phyloP scores from a whole-genome alignment of 768 basidiomycete species.

The Collybiopsis luxurians region DNA sequence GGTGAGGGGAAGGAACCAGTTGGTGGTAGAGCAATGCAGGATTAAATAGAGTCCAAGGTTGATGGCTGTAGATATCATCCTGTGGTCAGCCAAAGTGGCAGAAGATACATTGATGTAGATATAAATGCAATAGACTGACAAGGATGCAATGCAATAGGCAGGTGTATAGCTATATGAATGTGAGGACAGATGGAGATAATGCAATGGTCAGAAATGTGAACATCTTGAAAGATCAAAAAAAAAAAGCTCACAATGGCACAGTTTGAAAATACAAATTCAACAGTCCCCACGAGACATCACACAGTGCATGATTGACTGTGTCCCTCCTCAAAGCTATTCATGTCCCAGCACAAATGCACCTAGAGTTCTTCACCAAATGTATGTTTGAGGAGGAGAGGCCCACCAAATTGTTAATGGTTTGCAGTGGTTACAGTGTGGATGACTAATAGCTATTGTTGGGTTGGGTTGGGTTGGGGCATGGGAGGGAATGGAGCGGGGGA shows the following conservation, averaged over 20 bases:
- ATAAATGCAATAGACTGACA: too few relatives aligned
- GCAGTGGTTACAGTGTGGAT: conserved; percentile 65
- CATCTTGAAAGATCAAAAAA: conserved; percentile 1
- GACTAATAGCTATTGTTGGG: not conserved
- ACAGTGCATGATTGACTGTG: too few relatives aligned
- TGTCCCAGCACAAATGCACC: conserved; percentile 36
- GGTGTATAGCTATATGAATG: too few relatives aligned
- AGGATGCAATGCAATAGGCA: too few relatives aligned
- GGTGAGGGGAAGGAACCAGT: conserved; percentile 61
- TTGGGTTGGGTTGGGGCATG: too few relatives aligned
- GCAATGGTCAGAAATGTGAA: too few relatives aligned
- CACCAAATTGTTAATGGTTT: conserved; percentile 57
- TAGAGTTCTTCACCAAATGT: too few relatives aligned
- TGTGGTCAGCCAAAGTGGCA: conserved; percentile 14
- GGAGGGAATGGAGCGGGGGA: not conserved
- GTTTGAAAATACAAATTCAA: conserved; percentile 39
- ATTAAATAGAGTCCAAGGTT: conserved; percentile 55
- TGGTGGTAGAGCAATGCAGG: conserved; percentile 36
- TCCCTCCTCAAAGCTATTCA: conserved; percentile 24
- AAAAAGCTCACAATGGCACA: conserved; percentile 20
- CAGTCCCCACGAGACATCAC: too few relatives aligned
- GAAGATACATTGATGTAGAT: too few relatives aligned
- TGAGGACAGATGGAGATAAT: too few relatives aligned
- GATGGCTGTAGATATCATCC: conserved; percentile 71
- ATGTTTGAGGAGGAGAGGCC: conserved; percentile 56